Conservation (phyloP, 2,329 filamentous ascomycete genomes). For the Arachnomyces sp. region DNA sequence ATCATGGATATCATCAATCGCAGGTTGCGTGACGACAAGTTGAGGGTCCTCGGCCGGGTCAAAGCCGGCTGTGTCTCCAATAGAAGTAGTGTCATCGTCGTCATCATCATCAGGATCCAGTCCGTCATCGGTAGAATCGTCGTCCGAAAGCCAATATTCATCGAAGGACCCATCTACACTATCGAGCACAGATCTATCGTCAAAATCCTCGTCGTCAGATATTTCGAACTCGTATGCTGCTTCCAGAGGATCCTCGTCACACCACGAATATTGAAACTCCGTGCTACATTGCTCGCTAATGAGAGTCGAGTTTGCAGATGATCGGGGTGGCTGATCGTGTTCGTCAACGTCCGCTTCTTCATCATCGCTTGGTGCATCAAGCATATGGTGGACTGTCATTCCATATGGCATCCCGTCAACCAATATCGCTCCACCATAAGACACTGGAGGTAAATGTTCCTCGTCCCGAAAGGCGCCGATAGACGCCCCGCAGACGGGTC, state of each 20-base stretch:
- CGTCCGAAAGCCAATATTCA: conserved; percentile 40
- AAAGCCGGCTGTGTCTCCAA: conserved; percentile 72
- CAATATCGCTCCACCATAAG: conserved; percentile 78
- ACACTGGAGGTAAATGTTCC: conserved; percentile 81
- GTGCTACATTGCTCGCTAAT: conserved; percentile 17
- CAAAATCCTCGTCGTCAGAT: conserved; percentile 47
- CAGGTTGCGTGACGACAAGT: conserved; percentile 82
- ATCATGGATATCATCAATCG: conserved; percentile 75
- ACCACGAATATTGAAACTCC: conserved; percentile 31
- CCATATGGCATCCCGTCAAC: conserved; percentile 80
- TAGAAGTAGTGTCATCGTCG: conserved; percentile 50
- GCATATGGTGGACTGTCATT: conserved; percentile 95
- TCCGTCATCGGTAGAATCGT: conserved; percentile 45
- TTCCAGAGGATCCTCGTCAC: conserved; percentile 32
- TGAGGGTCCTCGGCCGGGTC: conserved; percentile 66
- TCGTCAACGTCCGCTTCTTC: conserved; percentile 37
- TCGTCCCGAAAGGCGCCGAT: conserved; percentile 85
- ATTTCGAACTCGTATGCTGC: conserved; percentile 42
- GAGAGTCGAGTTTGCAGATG: conserved; percentile 34
- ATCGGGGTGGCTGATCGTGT: conserved; percentile 32
- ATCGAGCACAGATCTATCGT: conserved; percentile 32
- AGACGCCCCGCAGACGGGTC: conserved; percentile 77
- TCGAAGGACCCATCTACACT: conserved; percentile 32
- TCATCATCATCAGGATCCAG: conserved; percentile 39
- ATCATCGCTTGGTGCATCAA: conserved; percentile 59